phyloP scores from a whole-genome alignment of 495 filamentous ascomycete genomes.

The Lasiosphaeriaceae sp. region DNA sequence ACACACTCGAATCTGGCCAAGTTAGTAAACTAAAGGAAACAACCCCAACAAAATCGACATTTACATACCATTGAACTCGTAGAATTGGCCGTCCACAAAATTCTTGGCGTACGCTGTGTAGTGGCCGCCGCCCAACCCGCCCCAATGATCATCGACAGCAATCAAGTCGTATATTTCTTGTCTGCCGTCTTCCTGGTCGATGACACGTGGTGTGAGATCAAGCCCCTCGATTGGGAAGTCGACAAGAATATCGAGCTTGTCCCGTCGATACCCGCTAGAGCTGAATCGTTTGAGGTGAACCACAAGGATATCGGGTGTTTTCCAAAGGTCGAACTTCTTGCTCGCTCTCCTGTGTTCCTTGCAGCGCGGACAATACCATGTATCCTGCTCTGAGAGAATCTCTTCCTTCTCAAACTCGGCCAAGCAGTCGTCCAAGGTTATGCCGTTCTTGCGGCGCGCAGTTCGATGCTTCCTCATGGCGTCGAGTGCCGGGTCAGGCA shows the following conservation, averaged over 20 bases:
- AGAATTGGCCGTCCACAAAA: slow-evolving; percentile 82
- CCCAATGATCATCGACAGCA: slow-evolving; percentile 92
- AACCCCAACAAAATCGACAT: not conserved
- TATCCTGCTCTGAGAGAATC: slow-evolving; percentile 86
- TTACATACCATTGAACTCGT: slow-evolving; percentile 85
- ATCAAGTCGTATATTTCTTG: slow-evolving; percentile 84
- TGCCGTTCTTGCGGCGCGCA: slow-evolving; percentile 64
- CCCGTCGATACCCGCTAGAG: slow-evolving; percentile 65
- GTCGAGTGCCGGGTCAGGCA: slow-evolving; percentile 65
- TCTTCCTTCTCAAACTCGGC: slow-evolving; percentile 92
- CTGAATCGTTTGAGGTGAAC: slow-evolving; percentile 92
- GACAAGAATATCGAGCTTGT: slow-evolving; percentile 88
- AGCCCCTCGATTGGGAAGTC: slow-evolving; percentile 87
- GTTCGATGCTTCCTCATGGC: slow-evolving; percentile 55
- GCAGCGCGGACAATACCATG: slow-evolving; percentile 94
- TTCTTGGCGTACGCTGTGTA: slow-evolving; percentile 94
- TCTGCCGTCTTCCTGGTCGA: slow-evolving; percentile 72
- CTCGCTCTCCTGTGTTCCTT: slow-evolving; percentile 86
- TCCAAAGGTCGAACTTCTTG: slow-evolving; percentile 98
- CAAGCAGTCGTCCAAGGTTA: slow-evolving; percentile 85
- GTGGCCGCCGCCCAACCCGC: slow-evolving; percentile 86
- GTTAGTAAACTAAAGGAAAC: no score
- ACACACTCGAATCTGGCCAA: slow-evolving; percentile 63
- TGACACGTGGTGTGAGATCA: slow-evolving; percentile 75
- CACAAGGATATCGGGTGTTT: slow-evolving; percentile 87